These are phyloP conservation scores for Ascosphaera apis DNA, from an alignment of 2,329 filamentous ascomycete species.

Conservation along the genomic window DNA sequence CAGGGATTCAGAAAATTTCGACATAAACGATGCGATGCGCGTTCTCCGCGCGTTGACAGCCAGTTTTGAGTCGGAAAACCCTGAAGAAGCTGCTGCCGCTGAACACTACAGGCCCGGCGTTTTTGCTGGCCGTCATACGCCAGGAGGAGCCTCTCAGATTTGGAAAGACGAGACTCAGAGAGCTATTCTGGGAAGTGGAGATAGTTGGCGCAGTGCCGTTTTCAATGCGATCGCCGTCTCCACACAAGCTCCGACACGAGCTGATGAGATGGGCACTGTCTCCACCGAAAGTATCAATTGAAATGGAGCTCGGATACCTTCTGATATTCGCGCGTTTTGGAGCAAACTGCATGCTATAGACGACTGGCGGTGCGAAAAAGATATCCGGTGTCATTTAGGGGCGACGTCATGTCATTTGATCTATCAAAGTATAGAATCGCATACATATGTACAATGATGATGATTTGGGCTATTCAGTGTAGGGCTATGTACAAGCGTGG, in stretches of 20 bases:
- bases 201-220: background rate
- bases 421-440: too few species aligned
- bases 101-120: slow-evolving; percentile 36
- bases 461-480: background rate
- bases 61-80: too few species aligned
- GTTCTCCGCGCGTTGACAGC: background rate
- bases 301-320: too few species aligned
- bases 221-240: background rate
- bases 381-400: too few species aligned
- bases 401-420: too few species aligned
- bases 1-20: background rate
- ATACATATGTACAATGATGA: too few species aligned
- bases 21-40: background rate
- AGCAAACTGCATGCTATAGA: too few species aligned
- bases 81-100: slow-evolving; percentile 44
- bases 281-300: background rate
- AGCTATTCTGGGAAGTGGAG: background rate
- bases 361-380: too few species aligned
- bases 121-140: slow-evolving; percentile 69
- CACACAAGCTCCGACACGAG: background rate
- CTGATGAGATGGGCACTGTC: background rate
- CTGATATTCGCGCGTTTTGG: too few species aligned
- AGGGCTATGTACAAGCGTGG: background rate
- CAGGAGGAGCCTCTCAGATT: slow-evolving; percentile 45
- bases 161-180: background rate